Conservation (phyloP, 306 rosid genomes). For the Casuarina cunninghamiana region DNA sequence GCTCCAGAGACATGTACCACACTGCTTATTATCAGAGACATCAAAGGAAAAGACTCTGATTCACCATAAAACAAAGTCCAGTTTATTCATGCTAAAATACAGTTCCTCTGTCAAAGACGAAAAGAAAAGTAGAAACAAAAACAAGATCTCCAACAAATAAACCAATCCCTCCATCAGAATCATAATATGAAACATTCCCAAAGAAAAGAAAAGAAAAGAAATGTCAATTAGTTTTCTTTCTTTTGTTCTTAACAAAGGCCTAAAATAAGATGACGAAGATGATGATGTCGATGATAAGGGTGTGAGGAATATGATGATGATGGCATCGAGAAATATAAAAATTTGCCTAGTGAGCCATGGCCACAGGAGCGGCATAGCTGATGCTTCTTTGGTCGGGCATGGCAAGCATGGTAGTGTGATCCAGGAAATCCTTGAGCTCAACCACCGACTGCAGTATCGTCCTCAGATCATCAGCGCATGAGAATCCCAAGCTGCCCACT, state of each 20-base stretch:
- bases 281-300: slow-evolving; percentile 5
- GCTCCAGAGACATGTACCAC: background rate
- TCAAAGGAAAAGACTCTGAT: background rate
- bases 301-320: slow-evolving; percentile 13
- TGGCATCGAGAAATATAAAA: background rate
- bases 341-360: slow-evolving; percentile 79
- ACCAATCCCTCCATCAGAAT: slow-evolving; percentile 48
- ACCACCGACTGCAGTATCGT: slow-evolving; percentile 75
- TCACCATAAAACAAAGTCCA: slow-evolving; percentile 10
- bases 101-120: slow-evolving; percentile 23
- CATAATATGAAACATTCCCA: slow-evolving; percentile 4
- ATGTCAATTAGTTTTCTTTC: slow-evolving; percentile 2
- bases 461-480: slow-evolving; percentile 70
- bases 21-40: slow-evolving; percentile 17
- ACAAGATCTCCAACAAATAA: slow-evolving; percentile 58
- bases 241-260: background rate
- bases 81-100: slow-evolving; percentile 53
- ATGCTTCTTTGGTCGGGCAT: slow-evolving; percentile 86
- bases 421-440: slow-evolving; percentile 90
- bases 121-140: slow-evolving; percentile 24
- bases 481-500: slow-evolving; percentile 61
- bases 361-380: slow-evolving; percentile 56
- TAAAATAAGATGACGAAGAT: slow-evolving; percentile 28
- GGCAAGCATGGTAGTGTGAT: slow-evolving; percentile 93
- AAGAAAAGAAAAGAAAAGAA: slow-evolving; percentile 5